A percentile compares a stretch with the other conserved stretches of the same genome.
Conservation (phyloP, 768 basidiomycete genomes). For the Suillus subluteus region DNA sequence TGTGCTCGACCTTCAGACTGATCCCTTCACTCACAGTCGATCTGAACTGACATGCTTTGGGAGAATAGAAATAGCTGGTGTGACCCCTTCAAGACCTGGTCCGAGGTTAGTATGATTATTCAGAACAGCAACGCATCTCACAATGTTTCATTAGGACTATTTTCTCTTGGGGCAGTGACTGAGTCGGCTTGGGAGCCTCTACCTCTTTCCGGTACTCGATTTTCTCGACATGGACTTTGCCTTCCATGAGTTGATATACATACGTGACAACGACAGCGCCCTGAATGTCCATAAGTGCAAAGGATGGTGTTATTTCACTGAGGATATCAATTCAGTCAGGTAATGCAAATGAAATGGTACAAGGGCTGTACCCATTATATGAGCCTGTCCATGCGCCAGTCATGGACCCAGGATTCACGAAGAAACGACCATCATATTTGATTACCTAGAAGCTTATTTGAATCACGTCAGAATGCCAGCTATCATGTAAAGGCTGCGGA, state of each 20-base stretch:
- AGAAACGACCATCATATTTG: constrained; percentile 90
- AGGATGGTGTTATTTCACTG: constrained; percentile 90
- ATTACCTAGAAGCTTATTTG: constrained; percentile 86
- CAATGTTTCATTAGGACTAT: constrained; percentile 35
- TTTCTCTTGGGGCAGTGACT: too few species aligned
- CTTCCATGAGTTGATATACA: constrained; percentile 93
- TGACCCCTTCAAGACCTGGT: constrained; percentile 83
- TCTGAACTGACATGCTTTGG: constrained; percentile 5
- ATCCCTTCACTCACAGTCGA: too few species aligned
- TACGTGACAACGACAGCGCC: constrained; percentile 97
- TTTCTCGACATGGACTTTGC: constrained; percentile 92
- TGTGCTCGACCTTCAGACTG: too few species aligned
- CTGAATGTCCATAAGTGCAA: constrained; percentile 97
- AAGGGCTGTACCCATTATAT: constrained; percentile 16
- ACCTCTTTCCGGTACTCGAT: constrained; percentile 79
- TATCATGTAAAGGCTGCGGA: constrained; percentile 4
- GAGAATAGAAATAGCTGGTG: constrained; percentile 64
- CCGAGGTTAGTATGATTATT: constrained; percentile 47
- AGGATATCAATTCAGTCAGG: neutral
- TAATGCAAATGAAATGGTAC: neutral
- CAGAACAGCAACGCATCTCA: constrained; percentile 17
- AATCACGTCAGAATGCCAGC: neutral
- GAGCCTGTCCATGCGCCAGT: constrained; percentile 91
- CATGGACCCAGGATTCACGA: constrained; percentile 93
- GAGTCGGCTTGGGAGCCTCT: constrained; percentile 40